phyloP scores from a whole-genome alignment of 768 basidiomycete genomes.

The Boletus rufocinnamomeus region DNA sequence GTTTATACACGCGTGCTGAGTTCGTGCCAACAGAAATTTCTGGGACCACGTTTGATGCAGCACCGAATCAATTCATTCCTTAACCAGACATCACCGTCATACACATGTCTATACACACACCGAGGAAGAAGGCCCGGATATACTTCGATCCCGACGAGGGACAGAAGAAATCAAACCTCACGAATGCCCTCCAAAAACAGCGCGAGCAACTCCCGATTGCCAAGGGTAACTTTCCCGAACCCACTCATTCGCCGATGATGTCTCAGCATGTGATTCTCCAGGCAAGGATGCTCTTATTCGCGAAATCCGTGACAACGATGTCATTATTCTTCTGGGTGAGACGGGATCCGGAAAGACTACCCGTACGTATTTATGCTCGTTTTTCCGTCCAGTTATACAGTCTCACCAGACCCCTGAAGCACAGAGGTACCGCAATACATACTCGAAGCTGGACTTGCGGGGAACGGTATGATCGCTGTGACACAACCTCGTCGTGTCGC shows the following conservation, averaged over 20 bases:
- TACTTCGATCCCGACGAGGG: constrained; percentile 25
- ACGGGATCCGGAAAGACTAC: constrained; percentile 99
- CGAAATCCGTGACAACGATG: constrained; percentile 75
- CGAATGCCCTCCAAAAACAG: constrained; percentile 55
- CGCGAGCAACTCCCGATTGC: constrained; percentile 77
- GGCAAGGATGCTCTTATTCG: constrained; percentile 75
- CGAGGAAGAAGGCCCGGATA: constrained; percentile 31
- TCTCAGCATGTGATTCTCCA: constrained; percentile 29
- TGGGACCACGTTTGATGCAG: constrained; percentile 1
- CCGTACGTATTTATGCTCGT: constrained; percentile 58
- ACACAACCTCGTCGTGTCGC: constrained; percentile 97
- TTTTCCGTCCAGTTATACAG: constrained; percentile 1
- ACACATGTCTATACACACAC: constrained; percentile 26
- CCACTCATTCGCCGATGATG: neutral
- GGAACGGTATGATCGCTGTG: constrained; percentile 78
- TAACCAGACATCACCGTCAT: neutral
- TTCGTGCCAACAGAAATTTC: neutral
- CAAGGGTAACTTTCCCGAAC: constrained; percentile 47
- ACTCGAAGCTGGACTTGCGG: constrained; percentile 75
- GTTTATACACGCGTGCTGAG: neutral
- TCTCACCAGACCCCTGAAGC: constrained; percentile 33
- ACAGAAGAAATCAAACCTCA: constrained; percentile 9
- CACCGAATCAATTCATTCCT: neutral
- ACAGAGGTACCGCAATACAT: constrained; percentile 96
- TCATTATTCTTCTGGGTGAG: constrained; percentile 90